phyloP scores from a whole-genome alignment of 768 basidiomycete species.

The Lyophyllum shimeji region DNA sequence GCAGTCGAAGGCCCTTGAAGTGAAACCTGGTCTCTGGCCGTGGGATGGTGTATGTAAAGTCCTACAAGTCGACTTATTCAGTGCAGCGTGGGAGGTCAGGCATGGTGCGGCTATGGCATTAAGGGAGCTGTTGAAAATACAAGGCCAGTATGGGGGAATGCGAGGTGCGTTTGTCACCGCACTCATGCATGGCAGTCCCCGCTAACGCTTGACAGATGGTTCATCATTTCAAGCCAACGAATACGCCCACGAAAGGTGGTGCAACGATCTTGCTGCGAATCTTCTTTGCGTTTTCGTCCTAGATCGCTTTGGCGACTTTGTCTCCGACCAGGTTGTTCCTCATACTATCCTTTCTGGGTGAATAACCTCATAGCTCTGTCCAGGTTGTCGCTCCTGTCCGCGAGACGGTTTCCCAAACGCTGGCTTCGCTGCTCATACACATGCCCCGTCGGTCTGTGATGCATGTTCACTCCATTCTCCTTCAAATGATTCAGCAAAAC shows the following conservation, averaged over 20 bases:
- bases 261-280: slow-evolving; percentile 82
- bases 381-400: slow-evolving; percentile 93
- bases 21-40: slow-evolving; percentile 73
- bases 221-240: slow-evolving; percentile 57
- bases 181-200: background rate
- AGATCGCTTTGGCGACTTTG: slow-evolving; percentile 98
- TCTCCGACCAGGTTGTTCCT: slow-evolving; percentile 73
- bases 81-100: slow-evolving; percentile 87
- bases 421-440: slow-evolving; percentile 85
- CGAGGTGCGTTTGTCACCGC: slow-evolving; percentile 45
- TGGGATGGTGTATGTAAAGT: slow-evolving; percentile 84
- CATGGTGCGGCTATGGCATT: slow-evolving; percentile 94
- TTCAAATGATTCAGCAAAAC: slow-evolving; percentile 93
- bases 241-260: slow-evolving; percentile 79
- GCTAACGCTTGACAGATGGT: slow-evolving; percentile 39
- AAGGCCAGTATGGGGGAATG: slow-evolving; percentile 84
- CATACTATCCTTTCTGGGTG: background rate
- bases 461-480: slow-evolving; percentile 79
- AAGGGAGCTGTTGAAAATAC: slow-evolving; percentile 81
- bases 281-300: slow-evolving; percentile 89
- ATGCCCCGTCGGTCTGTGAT: slow-evolving; percentile 81
- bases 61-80: slow-evolving; percentile 81
- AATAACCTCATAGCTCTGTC: background rate
- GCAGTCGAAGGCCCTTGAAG: slow-evolving; percentile 75
- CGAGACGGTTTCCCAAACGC: slow-evolving; percentile 92